Base-by-base conservation (phyloP, 2,329 filamentous ascomycete genomes). In the Penicillium sp. region DNA sequence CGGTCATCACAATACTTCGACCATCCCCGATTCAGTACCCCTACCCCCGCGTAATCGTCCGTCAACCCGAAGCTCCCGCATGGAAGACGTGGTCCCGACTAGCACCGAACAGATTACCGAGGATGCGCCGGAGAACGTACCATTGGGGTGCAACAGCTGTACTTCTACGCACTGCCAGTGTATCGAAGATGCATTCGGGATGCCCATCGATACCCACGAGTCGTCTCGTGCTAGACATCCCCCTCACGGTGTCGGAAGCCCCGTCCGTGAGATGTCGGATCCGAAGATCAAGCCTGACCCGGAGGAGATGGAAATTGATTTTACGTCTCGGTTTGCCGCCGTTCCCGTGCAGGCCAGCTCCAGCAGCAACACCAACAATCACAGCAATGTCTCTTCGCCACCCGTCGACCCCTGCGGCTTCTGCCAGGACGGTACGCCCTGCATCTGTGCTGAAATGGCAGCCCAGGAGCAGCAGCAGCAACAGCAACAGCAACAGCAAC, bases 351-450 rank as follows among this genome's bases (percentile, higher is more conserved):
- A 71, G 65, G 53, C 62, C 13, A 59, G 37, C 40, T 44, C 31
- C 41, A 59, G 56, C 50, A 49, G 64, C 36, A 59, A 59, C 50
- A 44, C 31, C 41, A 59, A 56, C 50, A 49, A 64, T 35, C 59
- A 59, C 50, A 46, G 62, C 62, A 40, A 69, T 64, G 62, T 74
- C 71, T 62, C 76, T 69, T 66, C 76, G 62, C 47, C 73, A 19
- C 70, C 75, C n/a, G 78, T 85, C 61, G 90, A 94, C 67, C 84
- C 85, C 19, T 95, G 91, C 72, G 91, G 91, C 6, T 95, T 95
- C 77, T 95, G 91, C 75, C 86, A 88, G 61, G 89, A 93, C 60
- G 90, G 89, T 4, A 92, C 89, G 0, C 91, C 91, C 67, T 95
- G 91, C 70, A 87, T 92, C 64, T 95, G 91, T 74, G 90, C 90